phyloP scores from a whole-genome alignment of 768 basidiomycete genomes.

The Suillus clintonianus region DNA sequence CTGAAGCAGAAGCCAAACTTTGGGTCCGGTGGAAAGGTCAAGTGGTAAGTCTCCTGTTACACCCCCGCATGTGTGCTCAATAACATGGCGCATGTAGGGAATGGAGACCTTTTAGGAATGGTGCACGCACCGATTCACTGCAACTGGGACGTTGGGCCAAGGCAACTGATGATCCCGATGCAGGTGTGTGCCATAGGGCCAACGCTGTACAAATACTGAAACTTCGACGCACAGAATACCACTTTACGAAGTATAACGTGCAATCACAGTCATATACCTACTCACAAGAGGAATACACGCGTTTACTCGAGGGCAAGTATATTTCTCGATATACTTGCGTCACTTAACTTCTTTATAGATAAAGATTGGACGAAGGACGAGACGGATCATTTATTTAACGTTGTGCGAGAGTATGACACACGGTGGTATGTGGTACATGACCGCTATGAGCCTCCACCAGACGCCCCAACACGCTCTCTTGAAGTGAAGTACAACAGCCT shows the following conservation, averaged over 20 bases:
- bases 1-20: conserved; percentile 87
- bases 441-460: conserved; percentile 75
- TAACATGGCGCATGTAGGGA: conserved; percentile 55
- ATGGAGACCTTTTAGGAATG: conserved; percentile 71
- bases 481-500: conserved; percentile 52
- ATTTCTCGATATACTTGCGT: not conserved
- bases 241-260: conserved; percentile 83
- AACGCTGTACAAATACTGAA: not conserved
- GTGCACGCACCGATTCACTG: conserved; percentile 66
- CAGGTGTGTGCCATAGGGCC: conserved; percentile 43
- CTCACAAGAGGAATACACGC: conserved; percentile 84
- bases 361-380: conserved; percentile 90
- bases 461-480: conserved; percentile 55
- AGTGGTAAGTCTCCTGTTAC: conserved; percentile 56
- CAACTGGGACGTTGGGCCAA: conserved; percentile 85
- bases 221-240: conserved; percentile 54
- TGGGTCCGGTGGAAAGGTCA: conserved; percentile 59
- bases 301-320: conserved; percentile 68
- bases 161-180: conserved; percentile 49
- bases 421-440: conserved; percentile 91
- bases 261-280: conserved; percentile 67
- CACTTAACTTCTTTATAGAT: conserved; percentile 43
- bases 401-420: conserved; percentile 80
- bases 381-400: conserved; percentile 86
- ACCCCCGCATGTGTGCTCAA: not conserved